Evolutionary conservation across 176 grass and related monocot species (phyloP).

Genomic region (Ampelocalamus luodianensis): DNA sequence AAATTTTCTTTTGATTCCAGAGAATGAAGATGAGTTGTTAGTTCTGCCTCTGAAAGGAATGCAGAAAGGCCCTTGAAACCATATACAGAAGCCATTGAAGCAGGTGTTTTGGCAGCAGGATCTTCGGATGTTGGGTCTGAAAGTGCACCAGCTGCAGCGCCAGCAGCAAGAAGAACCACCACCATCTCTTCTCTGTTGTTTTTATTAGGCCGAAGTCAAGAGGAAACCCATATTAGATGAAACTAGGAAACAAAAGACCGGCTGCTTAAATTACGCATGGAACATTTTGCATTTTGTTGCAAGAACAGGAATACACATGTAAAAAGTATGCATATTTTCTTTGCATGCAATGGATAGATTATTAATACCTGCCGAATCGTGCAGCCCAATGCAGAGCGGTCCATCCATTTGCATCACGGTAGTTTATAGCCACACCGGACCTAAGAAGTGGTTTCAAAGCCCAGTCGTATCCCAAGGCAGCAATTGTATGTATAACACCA

Average conservation of each 20-base stretch:
- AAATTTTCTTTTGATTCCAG: constrained; percentile 59
- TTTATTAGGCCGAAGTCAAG: constrained; percentile 6
- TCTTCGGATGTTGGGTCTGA: constrained; percentile 74
- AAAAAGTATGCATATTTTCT: neutral
- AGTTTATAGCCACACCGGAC: constrained; percentile 78
- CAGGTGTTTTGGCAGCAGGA: constrained; percentile 69
- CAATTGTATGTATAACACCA: constrained; percentile 75
- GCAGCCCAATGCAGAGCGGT: constrained; percentile 95
- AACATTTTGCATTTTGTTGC: constrained; percentile 7
- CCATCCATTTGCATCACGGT: constrained; percentile 88
- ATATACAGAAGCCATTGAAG: constrained; percentile 63
- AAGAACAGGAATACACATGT: constrained; percentile 2
- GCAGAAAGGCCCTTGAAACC: constrained; percentile 88
- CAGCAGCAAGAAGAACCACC: constrained; percentile 64
- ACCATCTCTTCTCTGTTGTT: constrained; percentile 72
- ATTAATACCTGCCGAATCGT: constrained; percentile 77
- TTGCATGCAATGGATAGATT: constrained; percentile 4
- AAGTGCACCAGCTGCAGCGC: constrained; percentile 71
- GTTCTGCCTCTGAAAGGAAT: constrained; percentile 83
- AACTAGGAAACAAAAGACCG: constrained; percentile 10
- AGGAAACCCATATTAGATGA: constrained; percentile 32
- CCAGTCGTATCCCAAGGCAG: constrained; percentile 77
- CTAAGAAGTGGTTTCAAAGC: constrained; percentile 68
- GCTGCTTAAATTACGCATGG: constrained; percentile 5
- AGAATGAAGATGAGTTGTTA: constrained; percentile 67